Conservation (phyloP, 2,329 filamentous ascomycete genomes). For the Colletotrichum horii region DNA sequence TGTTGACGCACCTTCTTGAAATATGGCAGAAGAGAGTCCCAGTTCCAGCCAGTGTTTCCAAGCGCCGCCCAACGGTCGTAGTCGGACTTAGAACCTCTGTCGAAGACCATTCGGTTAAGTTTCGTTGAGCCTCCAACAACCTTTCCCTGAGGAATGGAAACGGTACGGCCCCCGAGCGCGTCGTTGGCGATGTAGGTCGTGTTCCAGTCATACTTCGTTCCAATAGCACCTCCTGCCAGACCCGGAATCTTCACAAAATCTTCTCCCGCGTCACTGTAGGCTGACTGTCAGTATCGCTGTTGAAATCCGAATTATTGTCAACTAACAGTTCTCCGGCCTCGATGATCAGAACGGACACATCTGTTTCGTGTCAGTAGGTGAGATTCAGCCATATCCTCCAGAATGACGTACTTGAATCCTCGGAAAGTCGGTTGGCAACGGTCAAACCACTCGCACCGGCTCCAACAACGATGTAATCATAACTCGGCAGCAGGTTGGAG, state of each 20-base stretch:
- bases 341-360: conserved; percentile 32
- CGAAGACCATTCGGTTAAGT: conserved; percentile 36
- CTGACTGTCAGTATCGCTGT: neutral
- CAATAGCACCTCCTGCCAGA: conserved; percentile 26
- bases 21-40: conserved; percentile 35
- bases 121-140: conserved; percentile 33
- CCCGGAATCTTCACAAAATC: conserved; percentile 29
- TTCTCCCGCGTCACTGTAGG: conserved; percentile 20
- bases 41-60: conserved; percentile 42
- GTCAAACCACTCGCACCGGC: conserved; percentile 40
- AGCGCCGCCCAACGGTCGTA: conserved; percentile 41
- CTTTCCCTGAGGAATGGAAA: conserved; percentile 7
- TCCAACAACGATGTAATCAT: conserved; percentile 38
- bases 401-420: conserved; percentile 29
- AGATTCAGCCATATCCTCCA: no score
- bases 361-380: neutral
- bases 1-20: conserved; percentile 31
- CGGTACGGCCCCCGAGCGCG: conserved; percentile 3
- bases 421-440: conserved; percentile 40
- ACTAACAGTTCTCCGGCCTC: conserved; percentile 27
- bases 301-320: neutral
- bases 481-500: conserved; percentile 13
- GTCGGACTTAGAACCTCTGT: conserved; percentile 30
- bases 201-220: conserved; percentile 33
- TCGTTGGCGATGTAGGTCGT: conserved; percentile 19